Evolutionary conservation across 1,284 basidiomycete genomes (phyloP).

Genomic region (Ceratobasidium sp.): DNA sequence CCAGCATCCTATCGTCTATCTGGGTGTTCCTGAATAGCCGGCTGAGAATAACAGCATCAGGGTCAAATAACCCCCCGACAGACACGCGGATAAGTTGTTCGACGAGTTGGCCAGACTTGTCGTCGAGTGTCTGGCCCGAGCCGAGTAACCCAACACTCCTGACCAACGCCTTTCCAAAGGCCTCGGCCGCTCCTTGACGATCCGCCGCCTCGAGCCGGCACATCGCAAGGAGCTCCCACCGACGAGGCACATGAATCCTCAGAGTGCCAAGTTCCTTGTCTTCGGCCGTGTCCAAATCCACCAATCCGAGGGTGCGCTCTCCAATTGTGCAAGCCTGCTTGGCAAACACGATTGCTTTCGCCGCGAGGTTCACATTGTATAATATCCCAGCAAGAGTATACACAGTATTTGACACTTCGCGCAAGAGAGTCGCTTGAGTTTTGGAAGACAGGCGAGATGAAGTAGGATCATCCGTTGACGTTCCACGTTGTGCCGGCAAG

Average conservation of each 20-base stretch:
- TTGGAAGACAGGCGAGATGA: neutral
- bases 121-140: constrained; percentile 11
- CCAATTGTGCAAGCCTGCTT: constrained; percentile 47
- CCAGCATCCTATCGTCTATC: constrained; percentile 51
- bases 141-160: constrained; percentile 16
- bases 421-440: constrained; percentile 26
- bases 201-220: constrained; percentile 53
- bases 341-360: constrained; percentile 47
- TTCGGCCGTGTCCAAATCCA: constrained; percentile 25
- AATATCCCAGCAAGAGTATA: constrained; percentile 58
- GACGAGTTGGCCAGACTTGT: constrained; percentile 40
- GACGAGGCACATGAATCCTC: constrained; percentile 48
- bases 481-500: neutral
- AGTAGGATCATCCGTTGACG: neutral
- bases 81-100: constrained; percentile 52
- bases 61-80: constrained; percentile 51
- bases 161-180: constrained; percentile 22
- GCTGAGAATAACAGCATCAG: constrained; percentile 13
- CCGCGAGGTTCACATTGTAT: constrained; percentile 53
- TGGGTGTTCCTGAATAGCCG: constrained; percentile 47
- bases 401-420: constrained; percentile 53
- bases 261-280: constrained; percentile 46
- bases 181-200: constrained; percentile 18
- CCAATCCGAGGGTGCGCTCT: constrained; percentile 30
- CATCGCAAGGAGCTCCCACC: constrained; percentile 56